A percentile compares a stretch with the other conserved stretches of the same genome.
phyloP scores from a whole-genome alignment of 352 stramenopile species.

The Globisporangium cylindrosporum region DNA sequence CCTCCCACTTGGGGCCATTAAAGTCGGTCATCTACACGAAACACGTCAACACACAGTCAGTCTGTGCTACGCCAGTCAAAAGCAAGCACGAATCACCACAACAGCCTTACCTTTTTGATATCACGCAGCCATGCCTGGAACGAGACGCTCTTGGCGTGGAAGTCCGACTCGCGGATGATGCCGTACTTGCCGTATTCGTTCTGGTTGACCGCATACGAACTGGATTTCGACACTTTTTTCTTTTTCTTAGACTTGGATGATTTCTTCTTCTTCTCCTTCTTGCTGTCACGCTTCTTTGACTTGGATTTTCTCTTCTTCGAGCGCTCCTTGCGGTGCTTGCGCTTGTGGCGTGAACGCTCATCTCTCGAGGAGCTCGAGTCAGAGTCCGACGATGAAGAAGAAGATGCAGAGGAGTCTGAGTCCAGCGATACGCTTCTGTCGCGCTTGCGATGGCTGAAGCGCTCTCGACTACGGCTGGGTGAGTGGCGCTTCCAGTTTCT shows the following conservation, averaged over 20 bases:
- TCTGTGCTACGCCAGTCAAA: not conserved
- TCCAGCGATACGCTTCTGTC: slow-evolving; percentile 11
- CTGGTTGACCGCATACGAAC: slow-evolving; percentile 77
- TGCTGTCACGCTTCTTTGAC: slow-evolving; percentile 20
- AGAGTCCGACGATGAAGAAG: slow-evolving; percentile 29
- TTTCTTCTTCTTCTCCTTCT: slow-evolving; percentile 23
- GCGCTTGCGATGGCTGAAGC: slow-evolving; percentile 6
- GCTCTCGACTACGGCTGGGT: slow-evolving; percentile 17
- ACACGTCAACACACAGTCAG: not conserved
- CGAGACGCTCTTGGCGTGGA: slow-evolving; percentile 86
- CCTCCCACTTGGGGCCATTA: slow-evolving; percentile 84
- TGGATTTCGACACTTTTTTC: slow-evolving; percentile 18
- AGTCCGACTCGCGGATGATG: slow-evolving; percentile 93
- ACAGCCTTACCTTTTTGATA: slow-evolving; percentile 82
- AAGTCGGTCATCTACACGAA: slow-evolving; percentile 63
- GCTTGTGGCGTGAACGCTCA: slow-evolving; percentile 14
- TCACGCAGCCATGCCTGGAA: slow-evolving; percentile 95
- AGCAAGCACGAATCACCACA: too few relatives aligned
- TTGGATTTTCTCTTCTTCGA: slow-evolving; percentile 22
- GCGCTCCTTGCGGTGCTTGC: slow-evolving; percentile 23
- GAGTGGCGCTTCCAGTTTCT: slow-evolving; percentile 11
- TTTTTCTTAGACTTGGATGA: slow-evolving; percentile 21
- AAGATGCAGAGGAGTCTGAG: slow-evolving; percentile 33
- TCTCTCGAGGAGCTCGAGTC: slow-evolving; percentile 28
- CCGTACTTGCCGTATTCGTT: slow-evolving; percentile 96